Conservation (phyloP, 768 basidiomycete species). For the Hirschioporus abietinus region DNA sequence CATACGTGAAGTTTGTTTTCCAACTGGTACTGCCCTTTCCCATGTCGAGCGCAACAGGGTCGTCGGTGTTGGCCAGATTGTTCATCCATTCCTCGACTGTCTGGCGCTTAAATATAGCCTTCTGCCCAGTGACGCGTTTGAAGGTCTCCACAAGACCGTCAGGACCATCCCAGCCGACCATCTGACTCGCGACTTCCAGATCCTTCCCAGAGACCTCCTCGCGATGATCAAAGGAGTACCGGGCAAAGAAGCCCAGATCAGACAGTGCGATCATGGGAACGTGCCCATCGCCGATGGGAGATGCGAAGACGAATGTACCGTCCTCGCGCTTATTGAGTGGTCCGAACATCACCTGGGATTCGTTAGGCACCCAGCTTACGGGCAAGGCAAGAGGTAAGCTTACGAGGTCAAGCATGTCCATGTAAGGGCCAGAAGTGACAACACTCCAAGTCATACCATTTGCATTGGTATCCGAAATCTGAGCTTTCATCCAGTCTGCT, state of each 20-base stretch:
- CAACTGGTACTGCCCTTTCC: slow-evolving; percentile 30
- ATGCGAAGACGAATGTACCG: slow-evolving; percentile 35
- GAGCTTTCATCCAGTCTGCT: slow-evolving; percentile 31
- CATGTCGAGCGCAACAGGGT: slow-evolving; percentile 26
- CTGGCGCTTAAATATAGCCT: slow-evolving; percentile 28
- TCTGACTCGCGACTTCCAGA: slow-evolving; percentile 32
- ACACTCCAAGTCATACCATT: slow-evolving; percentile 30
- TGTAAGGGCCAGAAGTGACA: slow-evolving; percentile 35
- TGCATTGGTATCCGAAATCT: slow-evolving; percentile 28
- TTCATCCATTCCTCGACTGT: slow-evolving; percentile 30
- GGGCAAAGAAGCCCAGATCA: slow-evolving; percentile 36
- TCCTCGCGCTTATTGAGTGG: slow-evolving; percentile 32
- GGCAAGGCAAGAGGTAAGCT: slow-evolving; percentile 10
- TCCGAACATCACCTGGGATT: slow-evolving; percentile 24
- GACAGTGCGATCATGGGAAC: slow-evolving; percentile 35
- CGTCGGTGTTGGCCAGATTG: slow-evolving; percentile 23
- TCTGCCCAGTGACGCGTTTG: slow-evolving; percentile 32
- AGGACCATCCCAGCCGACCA: slow-evolving; percentile 29
- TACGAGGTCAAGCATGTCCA: slow-evolving; percentile 37
- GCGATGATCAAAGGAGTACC: slow-evolving; percentile 34
- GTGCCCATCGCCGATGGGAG: slow-evolving; percentile 30
- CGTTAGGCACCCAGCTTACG: background rate
- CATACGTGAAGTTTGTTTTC: slow-evolving; percentile 32
- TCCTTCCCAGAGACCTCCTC: slow-evolving; percentile 30
- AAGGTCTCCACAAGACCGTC: slow-evolving; percentile 26